Conservation (phyloP, 495 filamentous ascomycete species). For the Lepraria neglecta region DNA sequence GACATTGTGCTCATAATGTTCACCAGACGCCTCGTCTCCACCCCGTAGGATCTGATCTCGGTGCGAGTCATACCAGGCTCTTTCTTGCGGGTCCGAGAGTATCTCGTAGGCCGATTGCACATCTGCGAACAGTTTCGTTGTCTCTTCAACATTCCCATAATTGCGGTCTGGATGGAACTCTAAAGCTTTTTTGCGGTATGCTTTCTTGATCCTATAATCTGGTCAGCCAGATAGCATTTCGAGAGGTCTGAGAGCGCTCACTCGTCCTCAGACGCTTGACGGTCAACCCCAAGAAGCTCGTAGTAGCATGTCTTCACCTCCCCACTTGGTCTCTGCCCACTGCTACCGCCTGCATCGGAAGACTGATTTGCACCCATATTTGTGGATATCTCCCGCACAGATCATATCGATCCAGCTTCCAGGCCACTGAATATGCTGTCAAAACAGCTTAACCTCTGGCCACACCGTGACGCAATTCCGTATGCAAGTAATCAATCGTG, state of each 20-base stretch:
- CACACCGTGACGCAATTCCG: too few species aligned
- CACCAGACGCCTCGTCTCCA: slow-evolving; percentile 38
- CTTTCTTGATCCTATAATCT: slow-evolving; percentile 72
- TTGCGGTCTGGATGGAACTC: slow-evolving; percentile 96
- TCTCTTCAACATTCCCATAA: slow-evolving; percentile 72
- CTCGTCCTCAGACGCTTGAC: slow-evolving; percentile 75
- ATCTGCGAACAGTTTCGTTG: slow-evolving; percentile 81
- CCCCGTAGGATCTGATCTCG: slow-evolving; percentile 72
- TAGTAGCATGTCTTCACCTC: slow-evolving; percentile 79
- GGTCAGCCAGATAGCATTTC: slow-evolving; percentile 2
- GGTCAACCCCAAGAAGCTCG: slow-evolving; percentile 70
- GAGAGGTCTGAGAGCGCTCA: slow-evolving; percentile 38
- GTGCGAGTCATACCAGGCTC: slow-evolving; percentile 96
- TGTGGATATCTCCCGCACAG: not conserved
- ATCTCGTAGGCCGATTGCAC: slow-evolving; percentile 91
- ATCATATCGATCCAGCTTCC: not conserved
- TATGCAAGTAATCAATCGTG: not conserved
- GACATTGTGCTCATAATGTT: slow-evolving; percentile 54
- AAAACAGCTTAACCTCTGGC: not conserved
- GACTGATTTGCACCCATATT: slow-evolving; percentile 81
- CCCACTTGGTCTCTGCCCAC: slow-evolving; percentile 22
- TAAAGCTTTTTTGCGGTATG: slow-evolving; percentile 83
- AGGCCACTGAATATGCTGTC: not conserved
- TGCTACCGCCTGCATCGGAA: slow-evolving; percentile 38
- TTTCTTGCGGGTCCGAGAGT: slow-evolving; percentile 89